Percentiles rank a stretch among this genome's conserved stretches.
phyloP scores from a whole-genome alignment of 768 basidiomycete genomes.

The Suillus alpinus region DNA sequence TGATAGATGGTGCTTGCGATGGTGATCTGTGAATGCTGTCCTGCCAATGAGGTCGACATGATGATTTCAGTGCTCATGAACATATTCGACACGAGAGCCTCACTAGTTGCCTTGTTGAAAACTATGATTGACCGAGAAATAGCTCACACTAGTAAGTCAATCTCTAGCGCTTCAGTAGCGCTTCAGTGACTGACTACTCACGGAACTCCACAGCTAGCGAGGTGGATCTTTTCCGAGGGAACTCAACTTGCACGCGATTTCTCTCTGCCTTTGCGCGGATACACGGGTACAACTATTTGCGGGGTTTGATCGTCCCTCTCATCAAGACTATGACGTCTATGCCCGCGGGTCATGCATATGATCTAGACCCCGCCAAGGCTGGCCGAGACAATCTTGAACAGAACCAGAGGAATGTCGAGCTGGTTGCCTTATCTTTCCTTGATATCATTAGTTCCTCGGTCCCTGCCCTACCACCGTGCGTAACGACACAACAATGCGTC shows the following conservation, averaged over 20 bases:
- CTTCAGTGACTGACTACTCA: constrained; percentile 1
- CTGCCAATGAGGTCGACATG: constrained; percentile 73
- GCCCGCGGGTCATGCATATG: constrained; percentile 72
- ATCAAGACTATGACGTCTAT: constrained; percentile 71
- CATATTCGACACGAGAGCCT: constrained; percentile 75
- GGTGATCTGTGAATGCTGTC: constrained; percentile 86
- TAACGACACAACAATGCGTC: constrained; percentile 4
- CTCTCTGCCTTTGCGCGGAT: constrained; percentile 82
- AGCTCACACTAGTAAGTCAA: constrained; percentile 58
- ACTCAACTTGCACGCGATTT: constrained; percentile 84
- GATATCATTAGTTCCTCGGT: constrained; percentile 71
- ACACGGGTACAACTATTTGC: constrained; percentile 92
- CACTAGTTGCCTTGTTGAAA: constrained; percentile 73
- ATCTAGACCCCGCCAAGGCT: constrained; percentile 68
- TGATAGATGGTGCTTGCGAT: constrained; percentile 71
- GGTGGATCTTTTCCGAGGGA: constrained; percentile 80
- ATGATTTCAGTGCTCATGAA: constrained; percentile 86
- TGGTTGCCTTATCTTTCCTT: constrained; percentile 73
- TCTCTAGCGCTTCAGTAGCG: not conserved
- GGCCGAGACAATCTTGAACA: constrained; percentile 57
- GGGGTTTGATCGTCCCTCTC: constrained; percentile 73
- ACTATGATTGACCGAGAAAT: constrained; percentile 86
- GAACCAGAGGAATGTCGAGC: constrained; percentile 70
- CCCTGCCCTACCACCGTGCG: constrained; percentile 72
- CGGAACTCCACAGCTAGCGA: constrained; percentile 58